Base-by-base conservation (phyloP, 768 basidiomycete genomes). In the Amanita exitialis region DNA sequence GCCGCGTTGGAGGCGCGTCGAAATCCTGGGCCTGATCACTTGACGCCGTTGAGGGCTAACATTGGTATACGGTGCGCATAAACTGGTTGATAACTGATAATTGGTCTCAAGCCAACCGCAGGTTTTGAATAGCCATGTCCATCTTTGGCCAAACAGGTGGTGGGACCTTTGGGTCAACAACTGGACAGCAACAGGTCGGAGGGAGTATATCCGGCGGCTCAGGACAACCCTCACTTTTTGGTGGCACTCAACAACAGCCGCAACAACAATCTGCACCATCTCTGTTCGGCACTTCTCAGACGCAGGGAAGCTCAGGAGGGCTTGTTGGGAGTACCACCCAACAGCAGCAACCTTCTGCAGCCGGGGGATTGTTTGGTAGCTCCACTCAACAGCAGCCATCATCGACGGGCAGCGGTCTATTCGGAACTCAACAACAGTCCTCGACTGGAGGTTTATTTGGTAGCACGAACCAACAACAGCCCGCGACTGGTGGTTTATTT, bases 291-390 rank as follows among this genome's bases (percentile, higher is more conserved):
- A 56, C 23, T 23, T 2, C 23, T 4, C 23, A 42, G 39, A 49
- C 56, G 23, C 49, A 56, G 28, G 53, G 49, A 28, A 34, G 28
- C 51, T 52, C 59, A 55, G 58, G 58, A 21, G 55, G 58, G 16
- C 42, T 68, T 12, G 67, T 69, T 54, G 67, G 66, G 6, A 59
- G 42, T 23, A 54, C 54, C 1, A 55, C 54, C 16, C 47, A 30
- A 45, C 54, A 49, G 36, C 47, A 37, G 23, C 35, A 37, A 15
- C 30, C 46, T 13, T 3, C 32, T 12, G 7, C 39, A 6, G 42
- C 49, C 7, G 52, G 54, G 15, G 58, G 58, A 9, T 41, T 68
- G n/a, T 68, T 69, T 54, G 67, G 66, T 10, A 54, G 56, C 6
- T 28, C 27, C 6, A 45, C 18, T 23, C 49, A 50, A 20, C 42